A percentile compares a stretch with the other conserved stretches of the same genome.
Conservation (phyloP, 176 grass and related monocot species). For the Metroxylon sagu region DNA sequence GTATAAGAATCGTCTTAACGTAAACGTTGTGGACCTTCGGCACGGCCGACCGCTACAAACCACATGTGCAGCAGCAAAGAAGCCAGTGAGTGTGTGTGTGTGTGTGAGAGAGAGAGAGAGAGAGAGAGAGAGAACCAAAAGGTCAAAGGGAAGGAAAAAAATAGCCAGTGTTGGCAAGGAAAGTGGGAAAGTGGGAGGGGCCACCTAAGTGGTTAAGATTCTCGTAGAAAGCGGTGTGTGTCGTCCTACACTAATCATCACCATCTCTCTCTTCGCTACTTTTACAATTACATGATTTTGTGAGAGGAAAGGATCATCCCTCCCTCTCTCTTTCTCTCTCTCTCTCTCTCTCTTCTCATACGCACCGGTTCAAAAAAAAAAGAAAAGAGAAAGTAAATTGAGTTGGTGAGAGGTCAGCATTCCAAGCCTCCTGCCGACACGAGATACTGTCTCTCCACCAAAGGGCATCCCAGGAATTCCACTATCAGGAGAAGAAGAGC, state of each 20-base stretch:
- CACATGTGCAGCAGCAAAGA: neutral
- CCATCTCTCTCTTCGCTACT: neutral
- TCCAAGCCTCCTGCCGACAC: neutral
- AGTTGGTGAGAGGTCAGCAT: slow-evolving; percentile 4
- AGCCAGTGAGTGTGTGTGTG: too few relatives aligned
- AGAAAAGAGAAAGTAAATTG: neutral
- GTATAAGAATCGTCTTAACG: too few relatives aligned
- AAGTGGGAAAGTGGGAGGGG: neutral
- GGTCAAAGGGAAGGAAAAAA: neutral
- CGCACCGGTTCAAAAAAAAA: neutral
- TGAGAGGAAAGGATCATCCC: neutral
- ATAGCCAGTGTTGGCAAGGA: neutral
- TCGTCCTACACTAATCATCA: neutral
- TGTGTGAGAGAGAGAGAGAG: neutral
- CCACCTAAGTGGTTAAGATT: neutral
- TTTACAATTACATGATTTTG: neutral
- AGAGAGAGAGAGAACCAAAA: neutral
- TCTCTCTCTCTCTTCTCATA: neutral
- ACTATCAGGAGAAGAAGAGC: neutral
- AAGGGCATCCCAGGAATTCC: neutral
- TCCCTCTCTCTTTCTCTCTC: neutral
- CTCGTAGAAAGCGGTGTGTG: neutral
- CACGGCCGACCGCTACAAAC: too few relatives aligned
- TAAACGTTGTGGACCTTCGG: too few relatives aligned
- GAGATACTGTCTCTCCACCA: neutral